Evolutionary conservation across 2,329 filamentous ascomycete genomes (phyloP).

Genomic region (Westerdykella ornata): DNA sequence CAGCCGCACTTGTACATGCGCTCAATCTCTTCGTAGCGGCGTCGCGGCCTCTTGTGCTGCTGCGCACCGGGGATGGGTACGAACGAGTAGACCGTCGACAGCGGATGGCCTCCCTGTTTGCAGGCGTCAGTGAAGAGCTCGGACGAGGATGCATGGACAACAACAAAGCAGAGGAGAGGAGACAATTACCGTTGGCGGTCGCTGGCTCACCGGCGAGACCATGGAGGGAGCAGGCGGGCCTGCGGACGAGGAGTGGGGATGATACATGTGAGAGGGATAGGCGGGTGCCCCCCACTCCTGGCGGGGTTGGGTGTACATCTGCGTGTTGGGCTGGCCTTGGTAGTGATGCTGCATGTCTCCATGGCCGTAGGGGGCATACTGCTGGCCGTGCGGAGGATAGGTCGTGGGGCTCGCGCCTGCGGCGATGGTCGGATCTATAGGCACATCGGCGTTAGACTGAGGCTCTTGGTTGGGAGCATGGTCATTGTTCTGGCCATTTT

Average conservation of each 20-base stretch:
- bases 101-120: constrained; percentile 45
- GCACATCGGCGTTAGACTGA: constrained; percentile 94
- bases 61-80: constrained; percentile 95
- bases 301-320: constrained; percentile 56
- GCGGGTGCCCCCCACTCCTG: constrained; percentile 67
- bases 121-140: not conserved
- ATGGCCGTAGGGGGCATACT: constrained; percentile 82
- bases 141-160: not conserved
- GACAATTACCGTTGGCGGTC: constrained; percentile 52
- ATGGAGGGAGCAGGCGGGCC: constrained; percentile 51
- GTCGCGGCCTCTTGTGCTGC: constrained; percentile 89
- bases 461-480: constrained; percentile 59
- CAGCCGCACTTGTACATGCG: constrained; percentile 99
- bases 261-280: constrained; percentile 39
- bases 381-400: constrained; percentile 68
- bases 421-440: constrained; percentile 98
- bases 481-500: constrained; percentile 67
- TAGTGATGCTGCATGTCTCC: constrained; percentile 79
- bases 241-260: constrained; percentile 52
- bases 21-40: constrained; percentile 96
- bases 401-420: constrained; percentile 70
- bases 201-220: constrained; percentile 51
- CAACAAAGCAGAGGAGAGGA: not conserved
- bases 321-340: constrained; percentile 52
- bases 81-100: constrained; percentile 89